Percentiles rank a stretch among this genome's conserved stretches.
Evolutionary conservation across 805 yeast species (phyloP).

Genomic region (Monosporozyma yasuniensis): DNA sequence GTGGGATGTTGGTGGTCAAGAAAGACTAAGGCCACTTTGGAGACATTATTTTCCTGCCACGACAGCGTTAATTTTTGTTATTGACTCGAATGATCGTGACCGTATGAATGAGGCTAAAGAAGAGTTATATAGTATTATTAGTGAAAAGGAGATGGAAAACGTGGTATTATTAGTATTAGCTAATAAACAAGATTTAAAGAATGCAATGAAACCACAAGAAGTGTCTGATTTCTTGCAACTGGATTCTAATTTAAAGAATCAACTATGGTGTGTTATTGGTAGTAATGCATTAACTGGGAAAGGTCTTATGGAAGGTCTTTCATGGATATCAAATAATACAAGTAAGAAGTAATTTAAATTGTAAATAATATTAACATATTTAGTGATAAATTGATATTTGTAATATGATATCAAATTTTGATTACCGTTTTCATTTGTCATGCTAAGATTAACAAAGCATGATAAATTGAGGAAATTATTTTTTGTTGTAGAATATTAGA

Average conservation of each 20-base stretch:
- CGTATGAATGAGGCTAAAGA: slow-evolving; percentile 70
- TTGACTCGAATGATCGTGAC: slow-evolving; percentile 67
- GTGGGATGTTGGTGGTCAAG: slow-evolving; percentile 97
- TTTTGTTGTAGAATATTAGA: too few relatives aligned
- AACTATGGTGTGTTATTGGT: slow-evolving; percentile 87
- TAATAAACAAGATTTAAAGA: slow-evolving; percentile 73
- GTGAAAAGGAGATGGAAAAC: slow-evolving; percentile 75
- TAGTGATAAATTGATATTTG: background rate
- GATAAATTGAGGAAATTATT: too few relatives aligned
- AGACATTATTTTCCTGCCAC: slow-evolving; percentile 92
- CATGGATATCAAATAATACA: slow-evolving; percentile 71
- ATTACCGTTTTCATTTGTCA: too few relatives aligned
- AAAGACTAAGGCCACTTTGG: slow-evolving; percentile 85
- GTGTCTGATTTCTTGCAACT: slow-evolving; percentile 65
- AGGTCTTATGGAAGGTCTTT: slow-evolving; percentile 78
- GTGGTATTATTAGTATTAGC: slow-evolving; percentile 79
- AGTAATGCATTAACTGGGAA: slow-evolving; percentile 85
- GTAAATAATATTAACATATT: background rate
- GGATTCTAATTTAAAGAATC: slow-evolving; percentile 47
- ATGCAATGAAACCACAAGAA: slow-evolving; percentile 69
- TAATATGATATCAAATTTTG: too few relatives aligned
- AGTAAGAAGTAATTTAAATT: background rate
- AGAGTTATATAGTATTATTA: slow-evolving; percentile 68
- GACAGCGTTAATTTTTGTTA: slow-evolving; percentile 82
- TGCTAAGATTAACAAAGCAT: too few relatives aligned